Evolutionary conservation across 495 filamentous ascomycete species (phyloP).

Genomic region (Rostrohypoxylon terebratum): DNA sequence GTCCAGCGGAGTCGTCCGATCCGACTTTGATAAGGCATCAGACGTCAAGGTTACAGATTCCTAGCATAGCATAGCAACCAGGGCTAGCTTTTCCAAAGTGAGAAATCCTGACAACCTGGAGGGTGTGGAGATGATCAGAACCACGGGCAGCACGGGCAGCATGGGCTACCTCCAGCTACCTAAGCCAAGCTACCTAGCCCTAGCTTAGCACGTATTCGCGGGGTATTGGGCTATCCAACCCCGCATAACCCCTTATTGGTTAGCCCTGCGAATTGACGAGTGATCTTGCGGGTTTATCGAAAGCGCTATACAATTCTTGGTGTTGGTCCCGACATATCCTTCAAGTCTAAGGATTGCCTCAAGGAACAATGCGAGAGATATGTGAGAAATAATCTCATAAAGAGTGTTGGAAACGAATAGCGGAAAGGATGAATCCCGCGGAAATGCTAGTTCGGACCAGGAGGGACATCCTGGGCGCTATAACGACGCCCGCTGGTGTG

Average conservation of each 20-base stretch:
- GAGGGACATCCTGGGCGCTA: slow-evolving; percentile 43
- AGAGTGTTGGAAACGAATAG: slow-evolving; percentile 4
- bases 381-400: slow-evolving; percentile 11
- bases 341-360: neutral
- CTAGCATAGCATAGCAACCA: slow-evolving; percentile 24
- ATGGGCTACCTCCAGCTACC: slow-evolving; percentile 2
- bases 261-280: slow-evolving; percentile 26
- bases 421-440: slow-evolving; percentile 27
- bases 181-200: neutral
- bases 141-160: slow-evolving; percentile 8
- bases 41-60: slow-evolving; percentile 33
- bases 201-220: slow-evolving; percentile 41
- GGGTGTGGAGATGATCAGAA: slow-evolving; percentile 32
- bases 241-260: slow-evolving; percentile 43
- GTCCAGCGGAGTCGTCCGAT: slow-evolving; percentile 34
- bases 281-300: neutral
- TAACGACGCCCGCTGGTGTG: slow-evolving; percentile 32
- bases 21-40: slow-evolving; percentile 42
- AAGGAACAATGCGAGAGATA: neutral
- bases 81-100: slow-evolving; percentile 36
- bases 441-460: slow-evolving; percentile 34
- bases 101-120: slow-evolving; percentile 33
- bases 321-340: slow-evolving; percentile 14
- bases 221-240: slow-evolving; percentile 37
- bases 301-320: slow-evolving; percentile 18